phyloP scores from a whole-genome alignment of 169 alveolate genomes.

The Plasmodium berghei region DNA sequence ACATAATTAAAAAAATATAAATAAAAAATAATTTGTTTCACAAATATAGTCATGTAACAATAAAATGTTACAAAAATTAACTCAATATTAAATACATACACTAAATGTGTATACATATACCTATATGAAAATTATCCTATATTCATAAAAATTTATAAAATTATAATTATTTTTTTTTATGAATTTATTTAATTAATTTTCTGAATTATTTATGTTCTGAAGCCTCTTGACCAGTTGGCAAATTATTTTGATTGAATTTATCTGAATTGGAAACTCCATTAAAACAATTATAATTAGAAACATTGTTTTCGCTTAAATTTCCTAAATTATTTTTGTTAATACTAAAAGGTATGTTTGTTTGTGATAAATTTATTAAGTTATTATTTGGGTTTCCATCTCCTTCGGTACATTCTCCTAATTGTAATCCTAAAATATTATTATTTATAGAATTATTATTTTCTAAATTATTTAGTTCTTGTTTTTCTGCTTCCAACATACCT shows the following conservation, averaged over 20 bases:
- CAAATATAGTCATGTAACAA: too few species aligned
- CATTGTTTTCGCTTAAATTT: slow-evolving; percentile 8
- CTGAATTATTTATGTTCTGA: background rate
- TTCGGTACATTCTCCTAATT: background rate
- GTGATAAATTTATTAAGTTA: background rate
- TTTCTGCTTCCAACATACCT: slow-evolving; percentile 22
- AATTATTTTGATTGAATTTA: background rate
- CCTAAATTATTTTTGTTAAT: background rate
- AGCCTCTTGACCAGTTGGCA: background rate
- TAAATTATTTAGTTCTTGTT: slow-evolving; percentile 1
- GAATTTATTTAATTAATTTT: background rate
- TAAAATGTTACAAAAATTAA: too few species aligned
- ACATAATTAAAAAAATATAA: too few species aligned
- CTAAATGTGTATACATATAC: too few species aligned
- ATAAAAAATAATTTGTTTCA: too few species aligned
- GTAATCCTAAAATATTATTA: background rate
- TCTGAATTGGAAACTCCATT: slow-evolving; percentile 34
- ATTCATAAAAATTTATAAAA: too few species aligned
- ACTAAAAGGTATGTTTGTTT: background rate
- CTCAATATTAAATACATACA: too few species aligned
- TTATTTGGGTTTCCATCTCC: slow-evolving; percentile 5
- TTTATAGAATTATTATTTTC: slow-evolving; percentile 5
- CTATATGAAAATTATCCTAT: too few species aligned
- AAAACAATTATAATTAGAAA: slow-evolving; percentile 25
- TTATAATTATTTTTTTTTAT: too few species aligned